Base-by-base conservation (phyloP, 108 stramenopile genomes). In the Schizochytrium sp. region DNA sequence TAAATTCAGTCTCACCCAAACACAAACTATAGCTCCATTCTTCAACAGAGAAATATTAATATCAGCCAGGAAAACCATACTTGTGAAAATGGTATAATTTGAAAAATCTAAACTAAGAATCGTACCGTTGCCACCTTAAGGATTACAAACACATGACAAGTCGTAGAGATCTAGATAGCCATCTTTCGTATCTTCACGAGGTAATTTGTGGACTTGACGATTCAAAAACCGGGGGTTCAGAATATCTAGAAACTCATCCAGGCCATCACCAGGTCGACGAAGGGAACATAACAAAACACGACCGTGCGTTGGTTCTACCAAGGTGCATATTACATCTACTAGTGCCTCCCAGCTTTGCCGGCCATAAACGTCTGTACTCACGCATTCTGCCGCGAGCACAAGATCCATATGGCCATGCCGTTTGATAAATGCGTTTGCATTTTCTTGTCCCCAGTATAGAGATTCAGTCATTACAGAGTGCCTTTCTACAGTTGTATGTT, bases 261-360 rank as follows among this genome's bases (percentile, higher is more conserved):
- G 76, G 28, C 76, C 76, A 42, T 83, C 76, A 2, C n/a, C n/a
- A 5, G 76, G 76, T 12, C 76, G 47, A 83, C 76, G 76, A 55
- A 38, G 50, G 0, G 76, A 83, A 55, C 76, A 83, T 17, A 83
- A n/a, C 53, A 83, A n/a, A n/a, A 83, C 76, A 53, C 50, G 28
- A n/a, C 53, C 76, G 19, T 38, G 40, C 64, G 8, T 38, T 7
- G 64, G 64, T 1, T 53, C n/a, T 38, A 49, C 47, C 8, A 83
- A n/a, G 15, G 76, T 55, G 17, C 5, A 47, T 13, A 83, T 49
- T 28, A 83, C 76, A 5, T 55, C 53, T 10, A 83, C 53, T 13
- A 83, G 76, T 38, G 76, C 76, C 76, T 83, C 76, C 76, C 76
- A 83, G 76, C 76, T 83, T 40, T 49, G 50, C 53, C 76, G 47